phyloP scores from a whole-genome alignment of 169 alveolate species.

The Eimeria maxima region DNA sequence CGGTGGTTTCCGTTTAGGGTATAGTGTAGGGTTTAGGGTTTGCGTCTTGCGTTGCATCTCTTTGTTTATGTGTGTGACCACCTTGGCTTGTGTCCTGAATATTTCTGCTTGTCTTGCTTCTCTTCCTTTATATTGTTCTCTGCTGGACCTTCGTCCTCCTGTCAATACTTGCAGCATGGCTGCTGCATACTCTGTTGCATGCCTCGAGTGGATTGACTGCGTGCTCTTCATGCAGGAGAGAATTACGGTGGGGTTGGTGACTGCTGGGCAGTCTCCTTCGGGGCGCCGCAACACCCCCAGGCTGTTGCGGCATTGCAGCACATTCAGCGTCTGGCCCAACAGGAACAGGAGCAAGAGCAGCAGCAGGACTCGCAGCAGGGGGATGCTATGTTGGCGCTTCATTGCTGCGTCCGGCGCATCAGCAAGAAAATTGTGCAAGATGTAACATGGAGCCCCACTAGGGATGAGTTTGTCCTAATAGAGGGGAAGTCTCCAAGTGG shows the following conservation, averaged over 20 bases:
- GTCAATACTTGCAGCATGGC: too few relatives aligned
- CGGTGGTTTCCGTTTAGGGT: neutral
- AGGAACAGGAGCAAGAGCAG: slow-evolving; percentile 67
- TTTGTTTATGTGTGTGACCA: neutral
- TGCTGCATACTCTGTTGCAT: too few relatives aligned
- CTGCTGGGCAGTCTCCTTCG: slow-evolving; percentile 81
- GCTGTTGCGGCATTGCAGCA: slow-evolving; percentile 60
- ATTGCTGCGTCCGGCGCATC: slow-evolving; percentile 76
- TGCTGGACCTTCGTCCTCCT: too few relatives aligned
- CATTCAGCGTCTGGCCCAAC: slow-evolving; percentile 32
- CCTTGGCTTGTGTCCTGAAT: neutral
- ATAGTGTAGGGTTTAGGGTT: neutral
- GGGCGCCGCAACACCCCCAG: slow-evolving; percentile 76
- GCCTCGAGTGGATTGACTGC: neutral
- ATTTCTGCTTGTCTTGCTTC: too few relatives aligned
- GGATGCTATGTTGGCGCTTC: slow-evolving; percentile 43
- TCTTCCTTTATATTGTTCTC: too few relatives aligned
- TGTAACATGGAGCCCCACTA: slow-evolving; percentile 87
- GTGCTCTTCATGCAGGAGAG: slow-evolving; percentile 62
- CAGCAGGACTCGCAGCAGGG: slow-evolving; percentile 51
- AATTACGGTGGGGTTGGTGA: slow-evolving; percentile 84
- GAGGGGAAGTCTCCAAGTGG: slow-evolving; percentile 87
- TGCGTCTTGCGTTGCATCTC: neutral
- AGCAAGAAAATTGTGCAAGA: slow-evolving; percentile 86
- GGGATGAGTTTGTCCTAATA: slow-evolving; percentile 86